Conservation (phyloP, 768 basidiomycete genomes). For the Tulasnella sp. region DNA sequence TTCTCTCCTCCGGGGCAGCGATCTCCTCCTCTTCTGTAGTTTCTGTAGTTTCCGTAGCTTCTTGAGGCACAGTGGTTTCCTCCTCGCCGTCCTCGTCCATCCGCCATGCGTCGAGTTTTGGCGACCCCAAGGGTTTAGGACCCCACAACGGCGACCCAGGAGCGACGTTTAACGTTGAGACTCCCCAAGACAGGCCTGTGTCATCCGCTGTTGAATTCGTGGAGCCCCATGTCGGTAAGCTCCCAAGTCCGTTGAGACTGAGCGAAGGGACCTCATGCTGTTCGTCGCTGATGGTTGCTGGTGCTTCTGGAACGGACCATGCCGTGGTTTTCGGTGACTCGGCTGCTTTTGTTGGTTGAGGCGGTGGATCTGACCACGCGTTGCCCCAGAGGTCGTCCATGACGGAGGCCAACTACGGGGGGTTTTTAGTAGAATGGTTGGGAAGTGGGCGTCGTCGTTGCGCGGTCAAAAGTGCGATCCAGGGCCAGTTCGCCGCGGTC, state of each 20-base stretch:
- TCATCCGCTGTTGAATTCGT: not conserved
- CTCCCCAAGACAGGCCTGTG: not conserved
- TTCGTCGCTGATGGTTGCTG: not conserved
- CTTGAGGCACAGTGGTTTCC: not conserved
- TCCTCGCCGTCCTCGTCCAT: not conserved
- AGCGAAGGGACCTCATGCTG: not conserved
- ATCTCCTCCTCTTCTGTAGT: not conserved
- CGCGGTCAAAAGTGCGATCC: not conserved
- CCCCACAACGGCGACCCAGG: not conserved
- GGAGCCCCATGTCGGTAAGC: not conserved
- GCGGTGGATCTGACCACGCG: conserved; percentile 49
- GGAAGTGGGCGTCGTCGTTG: not conserved
- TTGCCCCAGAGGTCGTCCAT: conserved; percentile 78
- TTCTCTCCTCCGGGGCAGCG: not conserved
- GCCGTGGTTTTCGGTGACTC: not conserved
- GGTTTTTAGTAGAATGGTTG: not conserved
- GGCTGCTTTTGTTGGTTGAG: not conserved
- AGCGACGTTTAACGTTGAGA: not conserved
- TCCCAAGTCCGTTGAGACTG: not conserved
- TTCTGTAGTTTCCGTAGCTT: not conserved
- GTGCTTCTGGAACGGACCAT: not conserved
- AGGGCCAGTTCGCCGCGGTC: not conserved
- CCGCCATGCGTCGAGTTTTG: not conserved
- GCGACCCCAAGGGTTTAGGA: not conserved
- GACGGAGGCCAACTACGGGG: not conserved